phyloP scores from a whole-genome alignment of 306 rosid genomes.

The Abrus precatorius region DNA sequence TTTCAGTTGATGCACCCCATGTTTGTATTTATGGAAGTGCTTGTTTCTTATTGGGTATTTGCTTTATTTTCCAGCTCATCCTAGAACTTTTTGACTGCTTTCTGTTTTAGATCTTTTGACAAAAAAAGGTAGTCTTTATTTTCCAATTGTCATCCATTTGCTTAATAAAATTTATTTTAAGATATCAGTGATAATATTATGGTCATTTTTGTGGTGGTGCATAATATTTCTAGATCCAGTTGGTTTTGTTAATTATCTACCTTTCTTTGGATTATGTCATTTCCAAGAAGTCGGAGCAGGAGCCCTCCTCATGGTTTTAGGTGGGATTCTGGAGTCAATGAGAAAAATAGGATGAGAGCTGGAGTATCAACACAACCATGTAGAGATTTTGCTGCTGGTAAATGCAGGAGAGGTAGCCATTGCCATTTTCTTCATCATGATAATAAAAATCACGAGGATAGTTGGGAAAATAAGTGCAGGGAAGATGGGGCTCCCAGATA shows the following conservation, averaged over 20 bases:
- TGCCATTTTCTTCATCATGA: constrained; percentile 84
- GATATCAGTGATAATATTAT: constrained; percentile 15
- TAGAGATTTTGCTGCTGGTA: constrained; percentile 83
- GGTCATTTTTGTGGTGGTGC: constrained; percentile 17
- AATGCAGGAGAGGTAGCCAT: constrained; percentile 86
- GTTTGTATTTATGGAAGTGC: constrained; percentile 32
- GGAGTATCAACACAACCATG: constrained; percentile 71
- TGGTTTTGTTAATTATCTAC: constrained; percentile 49
- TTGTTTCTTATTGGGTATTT: constrained; percentile 33
- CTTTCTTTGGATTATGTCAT: constrained; percentile 43
- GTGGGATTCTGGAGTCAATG: constrained; percentile 72
- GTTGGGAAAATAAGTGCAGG: constrained; percentile 78
- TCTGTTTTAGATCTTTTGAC: constrained; percentile 17
- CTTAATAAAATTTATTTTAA: constrained; percentile 6
- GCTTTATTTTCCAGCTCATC: constrained; percentile 11
- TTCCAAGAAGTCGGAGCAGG: constrained; percentile 56
- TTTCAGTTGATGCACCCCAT: constrained; percentile 18
- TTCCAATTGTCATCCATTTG: constrained; percentile 2
- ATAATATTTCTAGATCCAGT: constrained; percentile 41
- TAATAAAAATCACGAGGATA: constrained; percentile 68
- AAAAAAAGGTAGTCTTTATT: constrained; percentile 13
- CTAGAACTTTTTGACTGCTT: constrained; percentile 28
- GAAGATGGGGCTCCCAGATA: constrained; percentile 77
- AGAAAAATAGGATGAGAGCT: constrained; percentile 74
- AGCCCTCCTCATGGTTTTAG: constrained; percentile 68